Evolutionary conservation across 2,329 filamentous ascomycete species (phyloP).

Genomic region (Leptoxyphium fumago): DNA sequence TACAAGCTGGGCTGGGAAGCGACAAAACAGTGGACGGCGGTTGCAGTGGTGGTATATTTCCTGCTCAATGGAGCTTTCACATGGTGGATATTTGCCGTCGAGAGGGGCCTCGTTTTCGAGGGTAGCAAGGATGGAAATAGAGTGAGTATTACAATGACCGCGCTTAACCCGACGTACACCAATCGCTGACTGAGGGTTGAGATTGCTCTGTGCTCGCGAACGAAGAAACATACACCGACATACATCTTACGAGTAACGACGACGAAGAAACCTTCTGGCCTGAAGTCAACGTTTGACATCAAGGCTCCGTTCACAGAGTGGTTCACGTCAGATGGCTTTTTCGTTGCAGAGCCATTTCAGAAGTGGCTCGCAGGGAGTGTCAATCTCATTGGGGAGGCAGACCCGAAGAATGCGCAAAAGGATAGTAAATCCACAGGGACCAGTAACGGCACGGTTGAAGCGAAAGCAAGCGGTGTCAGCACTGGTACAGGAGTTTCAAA

Average conservation of each 20-base stretch:
- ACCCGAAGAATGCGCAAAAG: slow-evolving; percentile 39
- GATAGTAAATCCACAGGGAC: slow-evolving; percentile 19
- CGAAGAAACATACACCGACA: slow-evolving; percentile 64
- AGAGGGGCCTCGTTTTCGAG: slow-evolving; percentile 69
- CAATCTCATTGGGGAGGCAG: slow-evolving; percentile 48
- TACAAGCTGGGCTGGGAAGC: slow-evolving; percentile 79
- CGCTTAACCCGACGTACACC: neutral
- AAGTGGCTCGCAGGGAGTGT: slow-evolving; percentile 57
- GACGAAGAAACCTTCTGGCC: slow-evolving; percentile 6
- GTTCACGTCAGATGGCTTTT: slow-evolving; percentile 60
- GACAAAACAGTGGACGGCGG: slow-evolving; percentile 68
- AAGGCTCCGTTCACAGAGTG: slow-evolving; percentile 54
- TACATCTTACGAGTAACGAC: slow-evolving; percentile 59
- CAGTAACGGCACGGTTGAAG: slow-evolving; percentile 3
- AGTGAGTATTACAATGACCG: slow-evolving; percentile 27
- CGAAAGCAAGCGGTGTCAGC: neutral
- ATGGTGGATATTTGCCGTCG: slow-evolving; percentile 71
- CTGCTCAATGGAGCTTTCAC: slow-evolving; percentile 64
- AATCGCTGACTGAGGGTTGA: slow-evolving; percentile 21
- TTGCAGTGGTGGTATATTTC: slow-evolving; percentile 67
- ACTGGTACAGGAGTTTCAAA: neutral
- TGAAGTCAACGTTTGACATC: slow-evolving; percentile 34
- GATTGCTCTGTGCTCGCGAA: slow-evolving; percentile 58
- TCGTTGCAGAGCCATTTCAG: slow-evolving; percentile 65
- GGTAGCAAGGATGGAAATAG: slow-evolving; percentile 56